Evolutionary conservation across 495 filamentous ascomycete species (phyloP).

Genomic region (Penicillium cosmopolitanum): DNA sequence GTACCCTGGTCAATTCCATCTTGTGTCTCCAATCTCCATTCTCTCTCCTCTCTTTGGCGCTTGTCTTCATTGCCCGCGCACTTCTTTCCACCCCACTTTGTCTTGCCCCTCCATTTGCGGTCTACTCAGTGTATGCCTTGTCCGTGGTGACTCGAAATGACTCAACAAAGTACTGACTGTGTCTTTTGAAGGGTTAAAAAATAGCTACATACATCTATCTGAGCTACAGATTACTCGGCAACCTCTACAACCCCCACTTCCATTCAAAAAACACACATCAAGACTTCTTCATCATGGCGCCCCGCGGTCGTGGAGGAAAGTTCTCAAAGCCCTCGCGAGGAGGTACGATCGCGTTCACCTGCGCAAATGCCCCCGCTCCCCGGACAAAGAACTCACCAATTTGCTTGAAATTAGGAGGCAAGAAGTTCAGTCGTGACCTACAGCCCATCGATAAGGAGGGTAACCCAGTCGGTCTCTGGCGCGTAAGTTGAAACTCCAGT

Average conservation of each 20-base stretch:
- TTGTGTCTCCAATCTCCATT: background rate
- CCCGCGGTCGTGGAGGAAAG: slow-evolving; percentile 81
- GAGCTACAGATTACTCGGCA: background rate
- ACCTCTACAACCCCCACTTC: background rate
- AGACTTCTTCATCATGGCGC: slow-evolving; percentile 41
- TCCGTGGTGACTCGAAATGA: background rate
- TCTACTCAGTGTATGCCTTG: background rate
- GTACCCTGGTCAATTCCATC: background rate
- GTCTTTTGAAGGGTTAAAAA: too few relatives aligned
- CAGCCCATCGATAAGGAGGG: slow-evolving; percentile 85
- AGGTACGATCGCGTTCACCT: slow-evolving; percentile 57
- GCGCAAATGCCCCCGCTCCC: background rate
- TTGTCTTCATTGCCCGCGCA: too few relatives aligned
- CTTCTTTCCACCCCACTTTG: too few relatives aligned
- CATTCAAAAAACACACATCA: background rate
- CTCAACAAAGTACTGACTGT: background rate
- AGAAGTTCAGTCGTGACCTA: slow-evolving; percentile 90
- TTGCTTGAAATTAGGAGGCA: slow-evolving; percentile 66
- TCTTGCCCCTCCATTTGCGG: too few relatives aligned
- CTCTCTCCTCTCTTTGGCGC: slow-evolving; percentile 4
- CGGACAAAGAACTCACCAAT: background rate
- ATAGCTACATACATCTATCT: too few relatives aligned
- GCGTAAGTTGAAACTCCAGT: slow-evolving; percentile 45
- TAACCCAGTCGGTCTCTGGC: slow-evolving; percentile 77
- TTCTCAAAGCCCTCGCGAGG: slow-evolving; percentile 92